phyloP scores from a whole-genome alignment of 2,329 filamentous ascomycete genomes.

The Emmonsiellopsis sp. region DNA sequence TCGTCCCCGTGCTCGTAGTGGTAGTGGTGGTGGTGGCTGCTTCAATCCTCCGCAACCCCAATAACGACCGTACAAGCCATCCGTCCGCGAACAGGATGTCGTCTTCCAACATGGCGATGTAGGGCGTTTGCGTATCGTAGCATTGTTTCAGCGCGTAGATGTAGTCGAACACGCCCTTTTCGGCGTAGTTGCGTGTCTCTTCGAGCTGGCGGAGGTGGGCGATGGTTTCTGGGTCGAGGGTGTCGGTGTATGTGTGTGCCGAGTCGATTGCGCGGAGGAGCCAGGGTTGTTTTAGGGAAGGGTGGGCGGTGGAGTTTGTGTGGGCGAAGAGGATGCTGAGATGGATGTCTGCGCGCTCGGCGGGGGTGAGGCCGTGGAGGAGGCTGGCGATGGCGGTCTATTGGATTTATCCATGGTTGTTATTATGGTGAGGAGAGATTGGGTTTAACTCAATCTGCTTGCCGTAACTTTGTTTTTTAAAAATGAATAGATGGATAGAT shows the following conservation, averaged over 20 bases:
- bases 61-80: constrained; percentile 35
- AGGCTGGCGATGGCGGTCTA: constrained; percentile 11
- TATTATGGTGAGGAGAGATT: too few species aligned
- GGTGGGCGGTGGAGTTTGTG: constrained; percentile 11
- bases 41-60: constrained; percentile 14
- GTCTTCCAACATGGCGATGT: constrained; percentile 39
- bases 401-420: too few species aligned
- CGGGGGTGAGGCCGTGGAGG: constrained; percentile 14
- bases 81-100: constrained; percentile 39
- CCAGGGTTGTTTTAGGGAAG: constrained; percentile 12
- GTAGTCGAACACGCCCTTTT: constrained; percentile 39
- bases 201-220: constrained; percentile 10
- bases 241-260: not conserved
- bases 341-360: constrained; percentile 14
- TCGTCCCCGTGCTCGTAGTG: not conserved
- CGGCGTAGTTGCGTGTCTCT: constrained; percentile 7
- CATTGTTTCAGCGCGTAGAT: constrained; percentile 34
- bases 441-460: too few species aligned
- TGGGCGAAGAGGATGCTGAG: constrained; percentile 14
- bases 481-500: too few species aligned
- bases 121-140: constrained; percentile 26
- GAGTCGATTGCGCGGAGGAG: constrained; percentile 5
- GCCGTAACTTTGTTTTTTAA: too few species aligned
- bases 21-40: constrained; percentile 4
- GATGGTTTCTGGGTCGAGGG: not conserved